Evolutionary conservation across 352 stramenopile genomes (phyloP).

Genomic region (Pythium sukuiense): DNA sequence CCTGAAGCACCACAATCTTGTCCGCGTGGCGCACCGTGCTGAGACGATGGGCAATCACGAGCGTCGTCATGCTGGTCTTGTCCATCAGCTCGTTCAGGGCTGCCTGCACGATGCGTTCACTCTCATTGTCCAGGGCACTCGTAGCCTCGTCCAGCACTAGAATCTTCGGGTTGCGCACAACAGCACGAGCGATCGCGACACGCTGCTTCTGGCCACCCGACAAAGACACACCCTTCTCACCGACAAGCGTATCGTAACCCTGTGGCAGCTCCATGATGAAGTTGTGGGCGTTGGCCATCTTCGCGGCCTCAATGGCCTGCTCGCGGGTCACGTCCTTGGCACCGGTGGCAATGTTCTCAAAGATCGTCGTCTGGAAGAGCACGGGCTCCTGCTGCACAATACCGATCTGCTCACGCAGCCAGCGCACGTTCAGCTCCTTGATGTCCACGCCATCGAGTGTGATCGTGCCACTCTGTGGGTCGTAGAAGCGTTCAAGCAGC

Average conservation of each 20-base stretch:
- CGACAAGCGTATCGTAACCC: constrained; percentile 31
- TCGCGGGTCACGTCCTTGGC: constrained; percentile 1
- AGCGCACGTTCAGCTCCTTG: constrained; percentile 56
- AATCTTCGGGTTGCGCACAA: constrained; percentile 46
- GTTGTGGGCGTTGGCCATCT: constrained; percentile 14
- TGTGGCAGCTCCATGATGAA: constrained; percentile 32
- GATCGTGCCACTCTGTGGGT: constrained; percentile 56
- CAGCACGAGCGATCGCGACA: constrained; percentile 12
- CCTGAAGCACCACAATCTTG: constrained; percentile 41
- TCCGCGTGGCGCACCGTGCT: constrained; percentile 47
- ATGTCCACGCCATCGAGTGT: constrained; percentile 67
- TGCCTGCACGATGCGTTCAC: constrained; percentile 50
- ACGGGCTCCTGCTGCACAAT: constrained; percentile 72
- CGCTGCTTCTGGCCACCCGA: constrained; percentile 1
- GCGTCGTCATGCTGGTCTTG: constrained; percentile 50
- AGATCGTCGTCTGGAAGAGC: constrained; percentile 76
- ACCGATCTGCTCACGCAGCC: constrained; percentile 24
- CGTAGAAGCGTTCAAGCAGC: constrained; percentile 86
- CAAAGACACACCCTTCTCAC: not conserved
- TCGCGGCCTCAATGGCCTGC: constrained; percentile 7
- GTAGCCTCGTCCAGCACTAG: constrained; percentile 51
- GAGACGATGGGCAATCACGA: constrained; percentile 53
- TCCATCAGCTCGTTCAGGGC: constrained; percentile 30
- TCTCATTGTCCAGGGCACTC: constrained; percentile 45
- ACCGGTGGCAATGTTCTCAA: constrained; percentile 77